Evolutionary conservation across 768 basidiomycete species (phyloP), one percentile per base, ranked within the genome.

Genomic region (Sarcodon aspratus): DNA sequence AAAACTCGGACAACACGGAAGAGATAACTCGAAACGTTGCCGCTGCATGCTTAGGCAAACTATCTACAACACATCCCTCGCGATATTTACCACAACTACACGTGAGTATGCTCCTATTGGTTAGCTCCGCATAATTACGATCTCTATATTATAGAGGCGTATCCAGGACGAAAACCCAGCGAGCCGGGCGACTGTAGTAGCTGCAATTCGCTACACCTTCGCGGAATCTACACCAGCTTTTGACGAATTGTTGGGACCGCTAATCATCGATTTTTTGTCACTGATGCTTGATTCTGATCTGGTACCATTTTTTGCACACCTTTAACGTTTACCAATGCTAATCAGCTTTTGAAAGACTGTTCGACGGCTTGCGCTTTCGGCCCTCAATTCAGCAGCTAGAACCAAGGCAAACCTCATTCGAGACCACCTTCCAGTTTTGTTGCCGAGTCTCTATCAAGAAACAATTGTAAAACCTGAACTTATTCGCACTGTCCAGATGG

Each of bases 1-100:
- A 88, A 57, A 86, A 92, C 61, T 92, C 91, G 9, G 85, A 89
- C 51, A 84, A 80, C 52, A 76, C 86, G 12, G 95, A 95, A 52
- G 95, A 97, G 65, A 86, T 85, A 7, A 86, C 90, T 1, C 73
- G 94, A 45, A 97, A 96, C 60, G 90, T 97, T 35, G 91, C 94
- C 21, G 93, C 96, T 43, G 94, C 95, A 3, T 97, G 94, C 61
- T 75, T 99, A 13, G 96, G 96, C 33, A 96, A 97, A 64, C 72
- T 99, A 32, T 94, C 93, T 0, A 89, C 88, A 0, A 87, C 90
- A 0, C 86, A 93, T 50, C 93, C 96, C 4, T 80, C 83, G 0
- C 82, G 81, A 56, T 99, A 95, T 63, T 72, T 98, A 13, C 90
- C 92, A 2, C 90, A 96, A 58, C 78, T 99, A 9, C 93, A 97